Evolutionary conservation across 1,139 yeast species (phyloP).

Genomic region (Debaryomyces sp.): DNA sequence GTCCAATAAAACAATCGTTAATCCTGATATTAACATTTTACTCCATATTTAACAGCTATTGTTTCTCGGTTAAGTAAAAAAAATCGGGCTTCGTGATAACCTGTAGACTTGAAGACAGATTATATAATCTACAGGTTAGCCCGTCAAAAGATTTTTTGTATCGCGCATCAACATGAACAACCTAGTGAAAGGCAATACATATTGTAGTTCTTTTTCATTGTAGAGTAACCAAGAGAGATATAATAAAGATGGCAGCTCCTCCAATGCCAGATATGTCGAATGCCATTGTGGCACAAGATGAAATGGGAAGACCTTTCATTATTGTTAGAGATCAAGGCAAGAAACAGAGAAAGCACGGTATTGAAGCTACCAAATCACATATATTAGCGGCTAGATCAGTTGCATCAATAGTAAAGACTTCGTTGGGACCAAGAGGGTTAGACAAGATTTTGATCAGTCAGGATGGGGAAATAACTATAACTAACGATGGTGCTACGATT

Average conservation of each 20-base stretch:
- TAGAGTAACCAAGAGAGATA: constrained; percentile 1
- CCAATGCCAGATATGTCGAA: constrained; percentile 86
- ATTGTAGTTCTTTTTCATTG: background rate
- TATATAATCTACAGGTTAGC: constrained; percentile 3
- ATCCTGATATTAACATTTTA: background rate
- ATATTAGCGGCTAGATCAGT: constrained; percentile 96
- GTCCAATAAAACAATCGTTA: background rate
- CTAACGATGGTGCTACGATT: constrained; percentile 98
- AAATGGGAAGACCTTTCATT: constrained; percentile 98
- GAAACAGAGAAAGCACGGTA: constrained; percentile 88
- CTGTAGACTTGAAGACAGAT: background rate
- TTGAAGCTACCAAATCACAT: constrained; percentile 94
- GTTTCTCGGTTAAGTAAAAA: background rate
- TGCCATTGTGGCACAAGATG: constrained; percentile 98
- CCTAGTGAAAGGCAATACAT: constrained; percentile 6
- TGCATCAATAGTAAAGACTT: constrained; percentile 87
- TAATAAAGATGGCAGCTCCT: constrained; percentile 30
- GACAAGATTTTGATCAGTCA: constrained; percentile 91
- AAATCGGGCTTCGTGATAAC: background rate
- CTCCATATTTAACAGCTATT: background rate
- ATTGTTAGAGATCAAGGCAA: constrained; percentile 96
- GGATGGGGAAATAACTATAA: constrained; percentile 96
- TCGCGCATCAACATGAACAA: constrained; percentile 9
- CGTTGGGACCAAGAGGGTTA: constrained; percentile 97
- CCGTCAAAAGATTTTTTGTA: constrained; percentile 5